A percentile compares a stretch with the other conserved stretches of the same genome.
phyloP scores from a whole-genome alignment of 2,329 filamentous ascomycete genomes.

The Alternaria arborescens region DNA sequence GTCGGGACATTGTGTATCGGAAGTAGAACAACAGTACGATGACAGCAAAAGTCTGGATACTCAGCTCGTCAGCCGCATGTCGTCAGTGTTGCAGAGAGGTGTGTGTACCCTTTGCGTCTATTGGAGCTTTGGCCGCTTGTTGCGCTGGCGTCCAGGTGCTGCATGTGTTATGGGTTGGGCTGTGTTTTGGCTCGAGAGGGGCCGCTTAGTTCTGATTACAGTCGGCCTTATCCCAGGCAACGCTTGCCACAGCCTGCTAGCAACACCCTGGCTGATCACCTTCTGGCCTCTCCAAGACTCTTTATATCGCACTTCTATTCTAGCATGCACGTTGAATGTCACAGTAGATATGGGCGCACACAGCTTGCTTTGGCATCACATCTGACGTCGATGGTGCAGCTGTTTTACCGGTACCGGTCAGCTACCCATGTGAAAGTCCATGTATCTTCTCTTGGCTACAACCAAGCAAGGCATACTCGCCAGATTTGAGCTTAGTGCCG shows the following conservation, averaged over 20 bases:
- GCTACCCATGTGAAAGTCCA: conserved; percentile 13
- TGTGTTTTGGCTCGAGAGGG: conserved; percentile 28
- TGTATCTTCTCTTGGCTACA: conserved; percentile 5
- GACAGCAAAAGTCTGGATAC: conserved; percentile 14
- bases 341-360: not conserved
- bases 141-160: conserved; percentile 26
- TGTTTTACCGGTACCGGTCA: conserved; percentile 21
- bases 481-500: not conserved
- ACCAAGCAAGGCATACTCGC: conserved; percentile 6
- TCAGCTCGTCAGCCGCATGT: conserved; percentile 34
- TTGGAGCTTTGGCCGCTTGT: conserved; percentile 26
- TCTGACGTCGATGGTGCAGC: conserved; percentile 24
- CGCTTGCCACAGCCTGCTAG: conserved; percentile 17
- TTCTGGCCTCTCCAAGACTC: not conserved
- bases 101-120: conserved; percentile 18
- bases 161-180: conserved; percentile 24
- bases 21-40: conserved; percentile 5
- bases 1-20: conserved; percentile 35
- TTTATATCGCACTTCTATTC: not conserved
- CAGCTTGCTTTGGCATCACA: not conserved
- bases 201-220: not conserved
- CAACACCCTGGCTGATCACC: conserved; percentile 13
- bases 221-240: conserved; percentile 13
- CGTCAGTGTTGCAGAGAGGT: conserved; percentile 26
- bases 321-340: not conserved